Base-by-base conservation (phyloP, 2,329 filamentous ascomycete genomes). In the Alternaria arborescens region DNA sequence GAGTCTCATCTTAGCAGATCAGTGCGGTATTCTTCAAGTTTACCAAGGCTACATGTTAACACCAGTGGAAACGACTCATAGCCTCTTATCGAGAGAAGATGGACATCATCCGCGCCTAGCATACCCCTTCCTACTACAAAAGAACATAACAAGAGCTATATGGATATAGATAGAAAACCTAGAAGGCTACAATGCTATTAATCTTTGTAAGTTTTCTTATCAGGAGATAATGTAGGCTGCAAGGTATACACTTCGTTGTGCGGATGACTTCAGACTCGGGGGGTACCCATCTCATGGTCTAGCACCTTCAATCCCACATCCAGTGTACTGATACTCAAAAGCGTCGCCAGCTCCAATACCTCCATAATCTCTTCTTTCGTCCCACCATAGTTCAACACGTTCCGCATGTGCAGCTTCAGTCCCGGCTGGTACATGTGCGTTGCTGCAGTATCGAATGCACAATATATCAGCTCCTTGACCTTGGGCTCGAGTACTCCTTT, bases 341-440 rank as follows among this genome's bases (percentile, higher is more conserved):
- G 58, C 11, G 70, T 71, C 5, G 82, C 79, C 64, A 85, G 71
- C 65, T 85, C 81, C 55, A 84, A 65, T 0, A 84, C 80, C 64
- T 84, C 82, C 71, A 83, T 75, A 47, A 85, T 81, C 71, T 84
- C 81, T 42, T 83, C 79, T 5, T 79, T 75, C 1, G 79, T 82
- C 0, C 80, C 82, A 0, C 82, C 83, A 60, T 81, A 81, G 12
- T 77, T 74, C 5, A 84, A 66, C 24, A 82, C 82, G 62, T 84
- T 84, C 56, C 77, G 78, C 76, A 84, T 83, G 64, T 84, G 82
- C 26, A 83, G 62, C 60, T 83, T 84, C 44, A 83, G 64, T 0
- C 82, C 83, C 0, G 81, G 80, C 6, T 76, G 71, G 54, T 83
- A 84, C 20, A 84, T 74, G 67, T 84, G 83, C 14, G 82, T 85